phyloP scores from a whole-genome alignment of 192 early-diverging fungal genomes.

The Coemansia sp. region DNA sequence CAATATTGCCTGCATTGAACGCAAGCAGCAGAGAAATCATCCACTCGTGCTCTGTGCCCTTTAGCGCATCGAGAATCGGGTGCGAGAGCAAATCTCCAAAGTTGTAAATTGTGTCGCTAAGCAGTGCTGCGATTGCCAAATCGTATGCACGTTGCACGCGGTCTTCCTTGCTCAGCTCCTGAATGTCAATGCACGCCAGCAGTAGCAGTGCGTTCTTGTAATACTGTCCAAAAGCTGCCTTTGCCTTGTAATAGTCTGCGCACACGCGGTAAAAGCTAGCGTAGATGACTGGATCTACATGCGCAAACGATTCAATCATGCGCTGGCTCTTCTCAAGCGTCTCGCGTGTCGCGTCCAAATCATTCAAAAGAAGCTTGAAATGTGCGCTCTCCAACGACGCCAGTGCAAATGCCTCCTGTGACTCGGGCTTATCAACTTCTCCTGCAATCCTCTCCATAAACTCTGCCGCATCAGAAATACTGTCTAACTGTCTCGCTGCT shows the following conservation, averaged over 20 bases:
- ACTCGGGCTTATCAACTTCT: constrained; percentile 69
- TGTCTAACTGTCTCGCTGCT: constrained; percentile 72
- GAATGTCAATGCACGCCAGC: constrained; percentile 85
- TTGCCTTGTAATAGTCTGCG: constrained; percentile 97
- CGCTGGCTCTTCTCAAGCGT: constrained; percentile 85
- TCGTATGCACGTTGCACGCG: constrained; percentile 90
- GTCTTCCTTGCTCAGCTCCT: constrained; percentile 74
- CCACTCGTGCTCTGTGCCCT: constrained; percentile 81
- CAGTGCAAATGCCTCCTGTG: constrained; percentile 79
- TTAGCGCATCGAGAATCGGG: constrained; percentile 43
- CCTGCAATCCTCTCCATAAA: constrained; percentile 73
- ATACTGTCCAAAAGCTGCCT: constrained; percentile 87
- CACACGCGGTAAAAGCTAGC: constrained; percentile 93
- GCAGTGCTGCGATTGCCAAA: constrained; percentile 82
- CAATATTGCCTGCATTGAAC: constrained; percentile 94
- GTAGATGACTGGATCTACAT: constrained; percentile 84
- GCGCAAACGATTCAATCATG: constrained; percentile 54
- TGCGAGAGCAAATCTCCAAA: constrained; percentile 93
- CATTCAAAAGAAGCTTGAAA: constrained; percentile 73
- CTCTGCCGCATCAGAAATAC: constrained; percentile 66
- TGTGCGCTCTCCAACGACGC: constrained; percentile 86
- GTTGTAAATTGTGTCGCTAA: constrained; percentile 97
- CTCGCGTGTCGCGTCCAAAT: constrained; percentile 80
- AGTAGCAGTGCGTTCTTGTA: constrained; percentile 94
- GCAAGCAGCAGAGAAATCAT: constrained; percentile 79